Percentiles rank a stretch among this genome's conserved stretches.
phyloP scores from a whole-genome alignment of 2,329 filamentous ascomycete species.

The Nothomitra cinnamomea region DNA sequence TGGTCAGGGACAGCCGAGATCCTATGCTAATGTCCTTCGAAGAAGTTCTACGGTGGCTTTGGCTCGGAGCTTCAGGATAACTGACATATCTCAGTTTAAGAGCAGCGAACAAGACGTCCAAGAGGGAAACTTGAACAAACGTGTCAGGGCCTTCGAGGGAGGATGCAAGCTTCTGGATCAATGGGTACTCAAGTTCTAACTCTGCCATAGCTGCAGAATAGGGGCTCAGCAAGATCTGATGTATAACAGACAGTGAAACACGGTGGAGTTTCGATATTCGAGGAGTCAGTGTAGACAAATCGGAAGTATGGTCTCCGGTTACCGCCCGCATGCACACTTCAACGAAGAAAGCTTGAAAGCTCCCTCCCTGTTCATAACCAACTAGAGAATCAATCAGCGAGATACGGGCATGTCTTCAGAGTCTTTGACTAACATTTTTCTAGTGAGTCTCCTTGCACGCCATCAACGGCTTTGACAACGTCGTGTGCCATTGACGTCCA shows the following conservation, averaged over 20 bases:
- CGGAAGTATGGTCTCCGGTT: slow-evolving; percentile 19
- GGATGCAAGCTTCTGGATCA: slow-evolving; percentile 51
- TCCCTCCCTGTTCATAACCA: slow-evolving; percentile 11
- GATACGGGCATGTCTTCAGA: not conserved
- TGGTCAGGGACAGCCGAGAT: slow-evolving; percentile 26
- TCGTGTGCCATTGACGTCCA: slow-evolving; percentile 50
- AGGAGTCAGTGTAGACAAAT: slow-evolving; percentile 23
- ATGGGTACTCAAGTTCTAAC: slow-evolving; percentile 50
- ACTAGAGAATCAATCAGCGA: not conserved
- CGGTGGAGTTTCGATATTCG: slow-evolving; percentile 52
- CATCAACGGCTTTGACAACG: slow-evolving; percentile 20
- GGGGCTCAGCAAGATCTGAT: slow-evolving; percentile 49
- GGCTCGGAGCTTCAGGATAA: slow-evolving; percentile 15
- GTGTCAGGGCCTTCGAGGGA: slow-evolving; percentile 45
- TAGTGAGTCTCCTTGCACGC: slow-evolving; percentile 24
- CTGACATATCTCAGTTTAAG: slow-evolving; percentile 41
- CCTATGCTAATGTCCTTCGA: slow-evolving; percentile 25
- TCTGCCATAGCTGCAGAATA: slow-evolving; percentile 40
- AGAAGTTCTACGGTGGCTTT: slow-evolving; percentile 21
- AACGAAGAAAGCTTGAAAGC: slow-evolving; percentile 51
- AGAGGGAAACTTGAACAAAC: slow-evolving; percentile 57
- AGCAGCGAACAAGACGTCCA: slow-evolving; percentile 61
- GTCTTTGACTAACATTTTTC: not conserved
- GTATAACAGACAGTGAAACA: slow-evolving; percentile 50
- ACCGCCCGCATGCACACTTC: slow-evolving; percentile 49